Percentiles rank a stretch among this genome's conserved stretches.
phyloP scores from a whole-genome alignment of 2,329 filamentous ascomycete species.

The Acarospora socialis region DNA sequence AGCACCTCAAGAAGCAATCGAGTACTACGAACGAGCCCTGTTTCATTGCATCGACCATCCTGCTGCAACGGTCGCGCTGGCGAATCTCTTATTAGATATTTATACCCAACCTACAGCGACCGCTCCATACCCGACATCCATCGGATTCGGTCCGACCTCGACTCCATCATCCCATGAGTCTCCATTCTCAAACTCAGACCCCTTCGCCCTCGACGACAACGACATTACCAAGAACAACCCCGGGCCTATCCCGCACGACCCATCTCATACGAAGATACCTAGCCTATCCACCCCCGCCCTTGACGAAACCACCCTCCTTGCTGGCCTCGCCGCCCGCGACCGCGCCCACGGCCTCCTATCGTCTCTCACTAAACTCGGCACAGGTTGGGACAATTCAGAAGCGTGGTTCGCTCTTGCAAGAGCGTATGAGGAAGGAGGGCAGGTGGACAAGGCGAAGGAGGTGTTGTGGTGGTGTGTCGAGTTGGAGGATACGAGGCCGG shows the following conservation, averaged over 20 bases:
- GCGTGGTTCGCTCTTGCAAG: constrained; percentile 83
- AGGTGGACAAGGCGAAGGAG: constrained; percentile 76
- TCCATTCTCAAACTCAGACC: not conserved
- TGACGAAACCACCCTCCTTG: constrained; percentile 44
- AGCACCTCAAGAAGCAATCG: constrained; percentile 53
- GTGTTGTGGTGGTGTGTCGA: constrained; percentile 97
- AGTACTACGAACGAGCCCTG: constrained; percentile 69
- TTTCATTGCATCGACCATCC: constrained; percentile 68
- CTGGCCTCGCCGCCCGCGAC: constrained; percentile 78
- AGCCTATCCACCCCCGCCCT: constrained; percentile 23
- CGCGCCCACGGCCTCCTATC: constrained; percentile 74
- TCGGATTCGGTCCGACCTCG: too few relatives aligned
- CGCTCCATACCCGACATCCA: constrained; percentile 11
- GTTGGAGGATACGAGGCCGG: constrained; percentile 68
- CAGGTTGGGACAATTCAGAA: constrained; percentile 81
- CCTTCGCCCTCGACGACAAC: not conserved
- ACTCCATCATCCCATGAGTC: constrained; percentile 5
- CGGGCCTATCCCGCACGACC: constrained; percentile 10
- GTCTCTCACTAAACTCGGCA: constrained; percentile 68
- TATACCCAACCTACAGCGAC: constrained; percentile 42
- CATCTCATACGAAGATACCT: constrained; percentile 11
- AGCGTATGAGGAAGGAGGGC: constrained; percentile 75
- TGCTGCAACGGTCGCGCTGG: constrained; percentile 64
- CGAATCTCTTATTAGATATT: constrained; percentile 73
- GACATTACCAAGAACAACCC: constrained; percentile 7